These are phyloP conservation scores for Raffaelea arxii DNA, from an alignment of 2,329 filamentous ascomycete species.

Conservation along the genomic window DNA sequence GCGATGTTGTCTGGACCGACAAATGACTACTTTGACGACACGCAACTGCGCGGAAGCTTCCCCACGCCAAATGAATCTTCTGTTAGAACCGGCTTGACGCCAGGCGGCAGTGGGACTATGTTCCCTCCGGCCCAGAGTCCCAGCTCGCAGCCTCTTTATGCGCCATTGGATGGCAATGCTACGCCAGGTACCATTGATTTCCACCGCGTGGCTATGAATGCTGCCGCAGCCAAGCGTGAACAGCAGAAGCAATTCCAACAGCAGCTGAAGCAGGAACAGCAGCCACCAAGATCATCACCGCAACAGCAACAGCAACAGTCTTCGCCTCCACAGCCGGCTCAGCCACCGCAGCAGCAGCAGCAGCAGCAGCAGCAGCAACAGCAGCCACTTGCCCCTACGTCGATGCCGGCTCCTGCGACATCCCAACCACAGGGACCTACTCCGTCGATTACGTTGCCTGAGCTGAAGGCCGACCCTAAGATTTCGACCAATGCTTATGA, in stretches of 20 bases:
- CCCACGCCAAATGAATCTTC: constrained; percentile 96
- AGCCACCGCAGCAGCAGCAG: too few species aligned
- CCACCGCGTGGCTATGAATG: constrained; percentile 81
- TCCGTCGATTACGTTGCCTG: constrained; percentile 24
- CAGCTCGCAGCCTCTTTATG: constrained; percentile 74
- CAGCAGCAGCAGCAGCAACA: constrained; percentile 17
- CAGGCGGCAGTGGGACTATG: constrained; percentile 93
- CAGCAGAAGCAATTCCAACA: constrained; percentile 10
- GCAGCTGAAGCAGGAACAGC: background rate
- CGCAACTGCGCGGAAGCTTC: constrained; percentile 70
- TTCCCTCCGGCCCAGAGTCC: constrained; percentile 88
- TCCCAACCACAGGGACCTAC: constrained; percentile 46
- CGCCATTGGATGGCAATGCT: constrained; percentile 67
- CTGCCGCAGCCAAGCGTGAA: constrained; percentile 56
- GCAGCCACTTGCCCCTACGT: constrained; percentile 20
- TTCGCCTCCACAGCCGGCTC: constrained; percentile 24
- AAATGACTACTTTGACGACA: constrained; percentile 82
- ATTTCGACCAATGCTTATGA: constrained; percentile 60
- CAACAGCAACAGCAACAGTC: constrained; percentile 18
- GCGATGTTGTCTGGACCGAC: constrained; percentile 88
- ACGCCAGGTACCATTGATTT: constrained; percentile 92
- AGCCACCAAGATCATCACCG: too few species aligned
- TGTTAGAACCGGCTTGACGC: constrained; percentile 80
- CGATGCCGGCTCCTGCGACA: constrained; percentile 20
- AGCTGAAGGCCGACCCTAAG: constrained; percentile 38